Conservation (phyloP, 495 filamentous ascomycete genomes). For the Aspergillus funiculosus region DNA sequence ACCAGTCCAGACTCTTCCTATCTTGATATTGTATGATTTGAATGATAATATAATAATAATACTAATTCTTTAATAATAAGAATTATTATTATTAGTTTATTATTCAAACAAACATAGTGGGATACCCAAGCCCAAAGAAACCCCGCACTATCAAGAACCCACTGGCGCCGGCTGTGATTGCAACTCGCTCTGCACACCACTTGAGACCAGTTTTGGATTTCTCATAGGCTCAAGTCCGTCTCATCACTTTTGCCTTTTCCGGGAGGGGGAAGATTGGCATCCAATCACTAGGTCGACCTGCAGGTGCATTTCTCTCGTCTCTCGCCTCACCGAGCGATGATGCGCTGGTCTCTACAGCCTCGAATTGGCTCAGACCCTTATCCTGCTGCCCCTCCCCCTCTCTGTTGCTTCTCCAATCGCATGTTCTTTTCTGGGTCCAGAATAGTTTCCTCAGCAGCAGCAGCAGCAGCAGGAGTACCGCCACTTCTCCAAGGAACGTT, state of each 20-base stretch:
- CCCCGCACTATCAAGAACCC: slow-evolving; percentile 9
- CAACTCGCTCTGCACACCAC: slow-evolving; percentile 11
- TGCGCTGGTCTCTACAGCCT: slow-evolving; percentile 16
- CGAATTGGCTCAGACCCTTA: slow-evolving; percentile 14
- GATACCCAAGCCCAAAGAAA: slow-evolving; percentile 7
- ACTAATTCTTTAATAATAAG: no score
- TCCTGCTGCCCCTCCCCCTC: slow-evolving; percentile 5
- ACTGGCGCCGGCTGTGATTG: slow-evolving; percentile 8
- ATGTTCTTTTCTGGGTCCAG: neutral
- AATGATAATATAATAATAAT: no score
- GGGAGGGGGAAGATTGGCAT: slow-evolving; percentile 4
- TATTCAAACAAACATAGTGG: no score
- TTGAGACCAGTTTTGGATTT: neutral
- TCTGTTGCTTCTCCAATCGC: neutral
- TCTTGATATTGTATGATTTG: no score
- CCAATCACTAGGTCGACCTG: slow-evolving; percentile 14
- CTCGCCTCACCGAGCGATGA: slow-evolving; percentile 22
- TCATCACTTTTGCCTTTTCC: slow-evolving; percentile 13
- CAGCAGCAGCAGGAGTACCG: no score
- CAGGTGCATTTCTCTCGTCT: slow-evolving; percentile 2
- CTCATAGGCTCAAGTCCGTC: slow-evolving; percentile 5
- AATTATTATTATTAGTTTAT: no score
- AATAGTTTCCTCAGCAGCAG: slow-evolving; percentile 5
- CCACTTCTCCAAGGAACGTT: slow-evolving; percentile 7
- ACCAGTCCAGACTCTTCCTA: neutral